Evolutionary conservation across 192 early-diverging fungal genomes (phyloP), one percentile per base, ranked within the genome.

Genomic region (Coemansia sp.): DNA sequence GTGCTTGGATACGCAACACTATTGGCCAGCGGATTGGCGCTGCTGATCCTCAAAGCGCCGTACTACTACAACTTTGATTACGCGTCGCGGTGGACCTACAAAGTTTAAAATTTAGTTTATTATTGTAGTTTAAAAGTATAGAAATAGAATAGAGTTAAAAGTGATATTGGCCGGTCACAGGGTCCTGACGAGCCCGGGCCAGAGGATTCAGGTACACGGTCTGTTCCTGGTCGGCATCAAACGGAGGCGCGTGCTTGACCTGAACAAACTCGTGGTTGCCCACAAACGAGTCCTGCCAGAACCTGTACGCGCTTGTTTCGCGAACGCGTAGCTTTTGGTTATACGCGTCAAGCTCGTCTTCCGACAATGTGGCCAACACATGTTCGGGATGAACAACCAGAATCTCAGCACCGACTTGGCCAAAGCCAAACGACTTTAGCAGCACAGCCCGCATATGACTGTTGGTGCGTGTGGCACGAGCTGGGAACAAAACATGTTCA

Each of bases 401-500:
- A 37, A 88, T 58, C 54, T 91, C 90, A 19, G 84, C 86, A 16
- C 90, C 88, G 51, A 86, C 88, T 61, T 91, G 88, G 10, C 88
- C 90, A 68, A 90, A 90, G 0, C 90, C 90, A 70, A 89, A 91
- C 23, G 78, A 83, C 66, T 89, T 91, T 54, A 91, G 79, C 58
- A 91, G 54, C 45, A 67, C 88, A 0, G 89, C 88, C 57, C 83
- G 84, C 67, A 90, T 74, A 38, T 78, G 81, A 64, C 80, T 78
- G 8, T 9, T n/a, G 9, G 85, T 84, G 43, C 82, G 70, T 51
- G 88, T 79, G 0, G 88, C 65, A 41, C 71, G 73, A 26, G 88
- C 88, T 12, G 93, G 94, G 73, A 92, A 98, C 14, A 94, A 65
- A 37, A 95, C 84, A 71, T 90, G 83, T 59, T 93, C 89, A 68